phyloP scores from a whole-genome alignment of 208 protist genomes.

The Trypanosoma rangeli region DNA sequence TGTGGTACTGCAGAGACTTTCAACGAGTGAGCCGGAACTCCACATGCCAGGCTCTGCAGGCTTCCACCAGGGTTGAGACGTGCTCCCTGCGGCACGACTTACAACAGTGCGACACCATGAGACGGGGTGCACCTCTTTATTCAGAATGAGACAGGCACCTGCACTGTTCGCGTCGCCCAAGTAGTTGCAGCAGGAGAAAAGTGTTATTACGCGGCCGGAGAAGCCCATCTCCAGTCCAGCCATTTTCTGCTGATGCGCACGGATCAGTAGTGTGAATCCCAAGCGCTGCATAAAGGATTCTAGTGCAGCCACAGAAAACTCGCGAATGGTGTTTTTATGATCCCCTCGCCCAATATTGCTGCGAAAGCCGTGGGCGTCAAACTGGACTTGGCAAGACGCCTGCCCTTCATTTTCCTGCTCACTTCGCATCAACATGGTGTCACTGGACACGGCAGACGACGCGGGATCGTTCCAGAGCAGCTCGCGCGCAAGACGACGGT shows the following conservation, averaged over 20 bases:
- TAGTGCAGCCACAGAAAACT: constrained; percentile 52
- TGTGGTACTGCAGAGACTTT: constrained; percentile 7
- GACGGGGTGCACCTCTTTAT: constrained; percentile 30
- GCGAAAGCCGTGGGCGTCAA: constrained; percentile 45
- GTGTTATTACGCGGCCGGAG: constrained; percentile 31
- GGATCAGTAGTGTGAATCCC: constrained; percentile 55
- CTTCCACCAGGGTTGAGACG: background rate
- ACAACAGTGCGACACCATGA: constrained; percentile 31
- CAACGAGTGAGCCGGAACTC: background rate
- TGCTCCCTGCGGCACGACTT: background rate
- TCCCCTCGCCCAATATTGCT: constrained; percentile 29
- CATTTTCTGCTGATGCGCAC: constrained; percentile 41
- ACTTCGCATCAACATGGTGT: background rate
- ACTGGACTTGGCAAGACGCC: background rate
- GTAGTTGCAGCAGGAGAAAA: constrained; percentile 52
- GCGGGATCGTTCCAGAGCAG: constrained; percentile 67
- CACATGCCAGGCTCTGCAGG: background rate
- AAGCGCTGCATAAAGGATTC: constrained; percentile 55
- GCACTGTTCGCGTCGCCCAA: constrained; percentile 26
- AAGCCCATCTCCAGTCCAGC: constrained; percentile 30
- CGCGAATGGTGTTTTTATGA: constrained; percentile 34
- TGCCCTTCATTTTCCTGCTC: background rate
- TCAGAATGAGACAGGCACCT: constrained; percentile 38
- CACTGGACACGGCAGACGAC: background rate
- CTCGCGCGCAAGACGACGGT: constrained; percentile 65